These are phyloP conservation scores for Ceratocystis papillata DNA, from an alignment of 2,329 filamentous ascomycete species.

Conservation along the genomic window DNA sequence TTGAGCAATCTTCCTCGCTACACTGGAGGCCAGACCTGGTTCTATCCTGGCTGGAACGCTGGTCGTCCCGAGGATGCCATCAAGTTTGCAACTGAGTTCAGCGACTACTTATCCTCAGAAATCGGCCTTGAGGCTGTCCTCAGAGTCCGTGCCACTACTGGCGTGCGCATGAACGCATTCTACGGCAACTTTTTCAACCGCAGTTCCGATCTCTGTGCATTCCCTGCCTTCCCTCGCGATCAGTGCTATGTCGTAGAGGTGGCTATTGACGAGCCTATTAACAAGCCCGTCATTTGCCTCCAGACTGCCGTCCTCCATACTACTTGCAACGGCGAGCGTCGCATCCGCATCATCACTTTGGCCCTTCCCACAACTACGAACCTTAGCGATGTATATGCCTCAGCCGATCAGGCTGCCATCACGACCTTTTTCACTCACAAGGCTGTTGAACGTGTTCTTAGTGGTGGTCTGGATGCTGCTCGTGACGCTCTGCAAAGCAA, in stretches of 20 bases:
- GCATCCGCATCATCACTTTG: slow-evolving; percentile 88
- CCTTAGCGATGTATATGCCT: slow-evolving; percentile 83
- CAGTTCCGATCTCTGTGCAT: slow-evolving; percentile 92
- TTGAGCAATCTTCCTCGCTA: slow-evolving; percentile 91
- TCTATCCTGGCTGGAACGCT: slow-evolving; percentile 96
- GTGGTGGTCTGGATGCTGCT: slow-evolving; percentile 78
- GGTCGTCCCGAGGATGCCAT: slow-evolving; percentile 88
- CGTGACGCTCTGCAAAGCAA: slow-evolving; percentile 85
- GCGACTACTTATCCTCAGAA: slow-evolving; percentile 90
- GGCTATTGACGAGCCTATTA: slow-evolving; percentile 88
- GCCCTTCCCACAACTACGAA: slow-evolving; percentile 86
- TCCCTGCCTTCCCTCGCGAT: slow-evolving; percentile 93
- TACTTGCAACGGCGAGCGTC: slow-evolving; percentile 90
- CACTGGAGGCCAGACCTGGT: slow-evolving; percentile 95
- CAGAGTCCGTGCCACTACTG: slow-evolving; percentile 86
- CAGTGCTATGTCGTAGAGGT: slow-evolving; percentile 98
- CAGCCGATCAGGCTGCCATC: slow-evolving; percentile 86
- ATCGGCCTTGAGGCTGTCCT: slow-evolving; percentile 94
- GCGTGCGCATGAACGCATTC: slow-evolving; percentile 91
- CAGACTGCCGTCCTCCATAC: slow-evolving; percentile 94
- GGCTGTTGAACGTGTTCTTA: slow-evolving; percentile 80
- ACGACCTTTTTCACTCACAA: slow-evolving; percentile 95
- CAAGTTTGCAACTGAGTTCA: slow-evolving; percentile 95
- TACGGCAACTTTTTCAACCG: slow-evolving; percentile 99
- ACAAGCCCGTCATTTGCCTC: slow-evolving; percentile 82